Conservation (phyloP, 2,329 filamentous ascomycete species). For the Xylariaceae sp. region DNA sequence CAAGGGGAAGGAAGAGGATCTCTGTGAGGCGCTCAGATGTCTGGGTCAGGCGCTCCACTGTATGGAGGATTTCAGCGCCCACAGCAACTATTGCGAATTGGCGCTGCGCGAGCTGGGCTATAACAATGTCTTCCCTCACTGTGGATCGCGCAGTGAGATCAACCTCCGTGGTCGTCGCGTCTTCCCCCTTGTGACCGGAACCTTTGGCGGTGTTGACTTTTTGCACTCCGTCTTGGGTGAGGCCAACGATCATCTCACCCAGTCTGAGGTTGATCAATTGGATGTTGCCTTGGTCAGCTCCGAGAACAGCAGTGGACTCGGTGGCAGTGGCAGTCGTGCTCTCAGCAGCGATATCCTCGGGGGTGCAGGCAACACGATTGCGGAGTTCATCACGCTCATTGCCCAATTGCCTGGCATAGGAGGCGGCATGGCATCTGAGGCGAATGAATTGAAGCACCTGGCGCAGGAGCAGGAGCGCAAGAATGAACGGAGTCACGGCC, state of each 20-base stretch:
- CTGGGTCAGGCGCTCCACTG: constrained; percentile 72
- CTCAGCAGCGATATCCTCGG: constrained; percentile 36
- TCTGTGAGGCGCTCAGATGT: constrained; percentile 74
- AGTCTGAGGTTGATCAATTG: constrained; percentile 78
- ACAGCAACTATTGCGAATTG: constrained; percentile 80
- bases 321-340: constrained; percentile 36
- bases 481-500: constrained; percentile 28
- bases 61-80: constrained; percentile 73
- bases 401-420: constrained; percentile 68
- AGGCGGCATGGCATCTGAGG: constrained; percentile 61
- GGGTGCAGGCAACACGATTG: constrained; percentile 29
- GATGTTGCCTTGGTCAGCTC: constrained; percentile 69
- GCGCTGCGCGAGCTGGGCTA: constrained; percentile 68
- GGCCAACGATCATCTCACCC: constrained; percentile 77
- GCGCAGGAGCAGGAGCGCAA: constrained; percentile 55
- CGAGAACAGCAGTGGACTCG: constrained; percentile 40
- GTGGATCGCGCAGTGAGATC: constrained; percentile 61
- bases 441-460: constrained; percentile 57
- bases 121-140: constrained; percentile 66
- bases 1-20: constrained; percentile 65
- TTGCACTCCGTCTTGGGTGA: constrained; percentile 73
- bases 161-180: constrained; percentile 61
- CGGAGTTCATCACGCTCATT: constrained; percentile 66
- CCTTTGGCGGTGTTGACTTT: constrained; percentile 79
- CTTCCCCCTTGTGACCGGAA: constrained; percentile 68